Evolutionary conservation across 108 stramenopile species (phyloP), one percentile per base, ranked within the genome.

Genomic region (Cyclotella kingstonii): DNA sequence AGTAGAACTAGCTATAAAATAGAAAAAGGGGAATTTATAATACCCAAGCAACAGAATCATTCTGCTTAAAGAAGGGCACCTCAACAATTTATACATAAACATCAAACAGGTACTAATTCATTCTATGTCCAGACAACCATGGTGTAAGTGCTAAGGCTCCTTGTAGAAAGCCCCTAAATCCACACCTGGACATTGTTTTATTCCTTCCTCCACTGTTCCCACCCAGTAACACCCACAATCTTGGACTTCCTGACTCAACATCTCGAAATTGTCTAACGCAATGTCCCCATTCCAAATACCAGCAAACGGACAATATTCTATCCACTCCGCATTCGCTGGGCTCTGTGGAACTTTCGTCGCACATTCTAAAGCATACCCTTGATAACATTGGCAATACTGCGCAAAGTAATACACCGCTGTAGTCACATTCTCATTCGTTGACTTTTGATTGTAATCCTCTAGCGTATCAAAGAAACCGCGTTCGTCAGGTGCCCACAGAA

Each of bases 231-330:
- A 60, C 12, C 58, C 58, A 46, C 58, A 60, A 23, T 44, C 11
- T 17, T 21, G 15, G 12, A 60, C 58, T 1, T 60, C 58, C 30
- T 60, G 14, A 30, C 23, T 35, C 44, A 60, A 46, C 2, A 11
- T 12, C 9, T 30, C 25, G 18, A 28, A 10, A 17, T 40, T 18
- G 0, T 31, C 43, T 1, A 60, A 15, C 4, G 4, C 31, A 15
- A 60, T 26, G 18, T 60, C 58, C 0, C 58, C 58, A 21, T 60
- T 60, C 58, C 58, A 60, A 1, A 60, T 45, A n/a, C 58, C 38
- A 18, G 43, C 58, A 60, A 44, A 44, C 3, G 22, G 31, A 30
- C 58, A 60, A 26, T 60, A 60, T 0, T 45, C 43, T 19, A 46
- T 0, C 3, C 28, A 36, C n/a, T 45, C 31, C 4, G 43, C 21